Base-by-base conservation (phyloP, 2,329 filamentous ascomycete species). In the Juglanconis juglandina region DNA sequence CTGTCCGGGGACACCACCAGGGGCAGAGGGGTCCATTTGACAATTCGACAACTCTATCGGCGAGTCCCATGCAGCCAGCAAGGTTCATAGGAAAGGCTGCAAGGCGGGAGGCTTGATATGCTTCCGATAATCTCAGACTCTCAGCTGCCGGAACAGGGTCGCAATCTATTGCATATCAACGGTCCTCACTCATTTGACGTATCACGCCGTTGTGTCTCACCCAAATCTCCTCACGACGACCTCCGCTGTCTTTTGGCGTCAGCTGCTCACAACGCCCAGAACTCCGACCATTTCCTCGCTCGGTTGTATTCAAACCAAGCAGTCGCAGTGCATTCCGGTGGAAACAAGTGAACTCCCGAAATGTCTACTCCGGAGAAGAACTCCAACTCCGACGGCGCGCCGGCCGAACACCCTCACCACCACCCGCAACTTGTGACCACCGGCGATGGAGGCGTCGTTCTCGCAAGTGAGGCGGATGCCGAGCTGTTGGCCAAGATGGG, bases 391-490 rank as follows among this genome's bases (percentile, higher is more conserved):
- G 60, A 62, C 37, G 49, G 37, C 41, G 44, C 53, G 10, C 53
- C 58, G 17, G 61, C 63, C 17, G 67, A 68, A 56, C 56, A 63
- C 30, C 63, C 62, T 37, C 53, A 49, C 37, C 57, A 63, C 24
- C 53, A 68, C 33, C 42, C 61, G 8, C 56, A 63, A 2, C 51
- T 65, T 24, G 57, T 58, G 9, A 63, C 52, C 17, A 66, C 61
- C 1, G 56, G 51, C 7, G 58, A 56, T 24, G 63, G 66, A 39
- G 68, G 66, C 47, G 63, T 64, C 7, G 59, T 66, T 34, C 62
- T 70, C 42, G 65, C 68, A 3, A 66, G 67, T 42, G 61, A 63
- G 34, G 61, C 61, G 32, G 59, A 63, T 17, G 59, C 59, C 41
- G 61, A 63, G 34, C 61, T 63, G 47, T 24, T 63, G 42, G 61